phyloP scores from a whole-genome alignment of 192 early-diverging fungal species.

The Lunasporangiospora selenospora region DNA sequence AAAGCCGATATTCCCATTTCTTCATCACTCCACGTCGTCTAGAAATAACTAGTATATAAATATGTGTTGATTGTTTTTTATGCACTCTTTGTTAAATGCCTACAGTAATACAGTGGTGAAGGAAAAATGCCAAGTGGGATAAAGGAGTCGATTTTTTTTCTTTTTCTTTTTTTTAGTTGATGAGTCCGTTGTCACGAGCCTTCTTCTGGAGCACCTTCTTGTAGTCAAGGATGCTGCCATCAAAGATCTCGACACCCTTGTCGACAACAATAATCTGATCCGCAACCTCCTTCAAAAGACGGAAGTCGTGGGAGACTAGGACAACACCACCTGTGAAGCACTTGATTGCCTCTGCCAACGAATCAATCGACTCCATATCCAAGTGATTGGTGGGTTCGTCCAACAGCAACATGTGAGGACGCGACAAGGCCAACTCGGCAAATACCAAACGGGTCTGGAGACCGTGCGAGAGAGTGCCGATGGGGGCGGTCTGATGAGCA shows the following conservation, averaged over 20 bases:
- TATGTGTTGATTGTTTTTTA: neutral
- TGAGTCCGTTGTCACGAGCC: slow-evolving; percentile 42
- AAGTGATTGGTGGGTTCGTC: slow-evolving; percentile 99
- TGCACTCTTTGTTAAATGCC: neutral
- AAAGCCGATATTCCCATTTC: no score
- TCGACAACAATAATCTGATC: slow-evolving; percentile 94
- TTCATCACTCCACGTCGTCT: no score
- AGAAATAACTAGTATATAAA: no score
- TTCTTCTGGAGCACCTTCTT: slow-evolving; percentile 79
- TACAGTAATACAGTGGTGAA: neutral
- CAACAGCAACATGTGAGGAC: slow-evolving; percentile 94
- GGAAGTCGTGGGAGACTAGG: slow-evolving; percentile 98
- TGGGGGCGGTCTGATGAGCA: slow-evolving; percentile 89
- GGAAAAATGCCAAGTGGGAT: neutral
- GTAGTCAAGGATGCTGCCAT: slow-evolving; percentile 87
- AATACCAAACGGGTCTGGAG: slow-evolving; percentile 97
- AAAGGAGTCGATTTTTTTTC: neutral
- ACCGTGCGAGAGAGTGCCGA: slow-evolving; percentile 92
- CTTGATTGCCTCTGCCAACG: slow-evolving; percentile 96
- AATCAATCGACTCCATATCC: slow-evolving; percentile 92
- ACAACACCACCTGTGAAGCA: slow-evolving; percentile 95
- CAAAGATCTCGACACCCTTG: slow-evolving; percentile 74
- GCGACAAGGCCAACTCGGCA: slow-evolving; percentile 86
- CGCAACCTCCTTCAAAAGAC: slow-evolving; percentile 96
- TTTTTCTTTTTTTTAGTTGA: slow-evolving; percentile 22